Evolutionary conservation across 2,329 filamentous ascomycete genomes (phyloP).

Genomic region (Aspergillus novofumigatus): DNA sequence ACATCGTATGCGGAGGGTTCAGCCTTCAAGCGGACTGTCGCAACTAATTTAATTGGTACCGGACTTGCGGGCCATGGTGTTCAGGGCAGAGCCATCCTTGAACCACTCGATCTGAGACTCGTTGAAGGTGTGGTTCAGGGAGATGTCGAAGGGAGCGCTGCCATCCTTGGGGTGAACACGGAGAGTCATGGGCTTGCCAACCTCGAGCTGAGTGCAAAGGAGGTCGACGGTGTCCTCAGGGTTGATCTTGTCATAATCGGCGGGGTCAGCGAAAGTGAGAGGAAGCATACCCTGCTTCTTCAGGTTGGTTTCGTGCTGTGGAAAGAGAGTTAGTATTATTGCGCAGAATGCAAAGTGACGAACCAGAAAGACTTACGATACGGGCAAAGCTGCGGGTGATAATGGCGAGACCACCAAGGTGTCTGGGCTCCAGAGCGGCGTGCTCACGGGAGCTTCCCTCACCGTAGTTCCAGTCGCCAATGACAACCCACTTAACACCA

Average conservation of each 20-base stretch:
- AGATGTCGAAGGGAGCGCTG: slow-evolving; percentile 66
- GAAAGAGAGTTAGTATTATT: slow-evolving; percentile 12
- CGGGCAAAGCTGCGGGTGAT: slow-evolving; percentile 93
- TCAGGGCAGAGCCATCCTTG: slow-evolving; percentile 93
- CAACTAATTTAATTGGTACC: slow-evolving; percentile 25
- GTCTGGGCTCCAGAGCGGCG: slow-evolving; percentile 93
- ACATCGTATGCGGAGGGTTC: slow-evolving; percentile 2
- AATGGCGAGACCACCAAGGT: slow-evolving; percentile 95
- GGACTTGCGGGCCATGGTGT: slow-evolving; percentile 87
- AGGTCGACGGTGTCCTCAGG: slow-evolving; percentile 91
- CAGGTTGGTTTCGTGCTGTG: slow-evolving; percentile 92
- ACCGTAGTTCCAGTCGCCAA: slow-evolving; percentile 99
- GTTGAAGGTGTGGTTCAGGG: slow-evolving; percentile 96
- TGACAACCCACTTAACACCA: slow-evolving; percentile 92
- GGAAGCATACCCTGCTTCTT: slow-evolving; percentile 99
- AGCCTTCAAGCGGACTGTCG: not conserved
- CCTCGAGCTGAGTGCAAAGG: slow-evolving; percentile 79
- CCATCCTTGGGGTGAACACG: slow-evolving; percentile 88
- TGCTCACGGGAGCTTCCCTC: slow-evolving; percentile 98
- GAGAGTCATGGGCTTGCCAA: slow-evolving; percentile 90
- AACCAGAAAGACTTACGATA: slow-evolving; percentile 56
- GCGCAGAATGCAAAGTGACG: not conserved
- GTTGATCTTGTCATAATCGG: slow-evolving; percentile 96
- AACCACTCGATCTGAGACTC: slow-evolving; percentile 98
- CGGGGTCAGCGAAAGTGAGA: slow-evolving; percentile 88